Conservation (phyloP, 441 rosid genomes). For the Arabidopsis lyrata region DNA sequence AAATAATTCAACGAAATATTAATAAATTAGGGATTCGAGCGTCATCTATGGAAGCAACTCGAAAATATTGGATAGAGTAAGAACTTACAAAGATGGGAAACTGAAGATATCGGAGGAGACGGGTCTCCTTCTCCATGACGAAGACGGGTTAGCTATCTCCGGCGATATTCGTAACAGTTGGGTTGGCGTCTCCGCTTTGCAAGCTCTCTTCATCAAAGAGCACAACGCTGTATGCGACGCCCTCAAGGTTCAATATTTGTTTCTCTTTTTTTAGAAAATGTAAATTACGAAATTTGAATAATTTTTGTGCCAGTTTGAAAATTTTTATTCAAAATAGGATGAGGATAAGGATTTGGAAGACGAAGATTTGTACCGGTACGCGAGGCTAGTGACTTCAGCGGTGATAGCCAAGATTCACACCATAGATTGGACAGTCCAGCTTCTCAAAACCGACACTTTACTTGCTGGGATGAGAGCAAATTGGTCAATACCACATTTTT, state of each 20-base stretch:
- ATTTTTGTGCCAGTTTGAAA: neutral
- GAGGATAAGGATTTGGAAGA: slow-evolving; percentile 56
- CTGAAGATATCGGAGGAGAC: slow-evolving; percentile 56
- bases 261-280: neutral
- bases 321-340: slow-evolving; percentile 32
- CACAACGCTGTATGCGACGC: slow-evolving; percentile 73
- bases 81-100: slow-evolving; percentile 77
- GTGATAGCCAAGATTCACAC: slow-evolving; percentile 89
- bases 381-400: slow-evolving; percentile 79
- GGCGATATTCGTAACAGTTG: slow-evolving; percentile 79
- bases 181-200: slow-evolving; percentile 73
- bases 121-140: slow-evolving; percentile 59
- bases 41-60: slow-evolving; percentile 64
- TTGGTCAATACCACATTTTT: slow-evolving; percentile 50
- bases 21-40: slow-evolving; percentile 72
- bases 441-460: slow-evolving; percentile 73
- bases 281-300: neutral
- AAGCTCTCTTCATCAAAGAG: slow-evolving; percentile 67
- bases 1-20: neutral
- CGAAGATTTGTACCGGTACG: slow-evolving; percentile 65
- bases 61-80: slow-evolving; percentile 51
- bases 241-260: slow-evolving; percentile 53
- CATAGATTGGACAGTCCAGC: slow-evolving; percentile 86
- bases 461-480: slow-evolving; percentile 73
- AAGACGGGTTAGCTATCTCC: slow-evolving; percentile 57